phyloP scores from a whole-genome alignment of 2,329 filamentous ascomycete genomes.

The Fusarium sp. region DNA sequence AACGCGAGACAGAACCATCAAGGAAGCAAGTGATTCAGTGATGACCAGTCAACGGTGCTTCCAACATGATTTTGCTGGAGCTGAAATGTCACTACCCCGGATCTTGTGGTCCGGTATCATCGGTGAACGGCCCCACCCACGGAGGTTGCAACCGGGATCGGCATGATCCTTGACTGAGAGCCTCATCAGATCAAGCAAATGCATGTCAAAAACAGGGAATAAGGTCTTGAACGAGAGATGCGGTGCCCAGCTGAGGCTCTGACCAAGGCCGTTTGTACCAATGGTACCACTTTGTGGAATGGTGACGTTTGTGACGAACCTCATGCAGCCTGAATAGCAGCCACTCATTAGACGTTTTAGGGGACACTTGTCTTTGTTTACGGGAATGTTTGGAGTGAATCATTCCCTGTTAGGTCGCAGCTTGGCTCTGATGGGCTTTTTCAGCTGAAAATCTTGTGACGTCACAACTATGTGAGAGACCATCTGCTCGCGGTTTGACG shows the following conservation, averaged over 20 bases:
- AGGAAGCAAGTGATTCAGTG: background rate
- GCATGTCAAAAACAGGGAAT: conserved; percentile 18
- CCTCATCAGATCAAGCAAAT: conserved; percentile 10
- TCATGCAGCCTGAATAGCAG: background rate
- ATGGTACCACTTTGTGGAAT: conserved; percentile 17
- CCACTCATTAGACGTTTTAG: background rate
- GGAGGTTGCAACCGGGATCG: conserved; percentile 31
- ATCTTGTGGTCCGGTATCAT: conserved; percentile 10
- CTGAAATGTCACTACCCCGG: conserved; percentile 10
- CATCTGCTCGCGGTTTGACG: conserved; percentile 29
- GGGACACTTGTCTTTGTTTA: conserved; percentile 1
- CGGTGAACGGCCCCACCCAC: conserved; percentile 25
- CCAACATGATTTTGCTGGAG: background rate
- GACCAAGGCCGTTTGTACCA: background rate
- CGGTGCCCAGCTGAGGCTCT: background rate
- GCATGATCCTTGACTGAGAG: conserved; percentile 22
- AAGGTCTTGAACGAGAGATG: background rate
- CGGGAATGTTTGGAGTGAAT: background rate
- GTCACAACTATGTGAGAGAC: conserved; percentile 8
- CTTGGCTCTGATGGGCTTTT: conserved; percentile 2
- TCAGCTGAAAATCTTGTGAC: conserved; percentile 25
- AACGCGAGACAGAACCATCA: background rate
- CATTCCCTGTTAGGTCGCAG: conserved; percentile 6
- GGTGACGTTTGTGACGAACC: conserved; percentile 24
- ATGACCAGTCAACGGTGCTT: background rate